A percentile compares a stretch with the other conserved stretches of the same genome.
phyloP scores from a whole-genome alignment of 441 rosid genomes.

The Lagerstroemia fauriei region DNA sequence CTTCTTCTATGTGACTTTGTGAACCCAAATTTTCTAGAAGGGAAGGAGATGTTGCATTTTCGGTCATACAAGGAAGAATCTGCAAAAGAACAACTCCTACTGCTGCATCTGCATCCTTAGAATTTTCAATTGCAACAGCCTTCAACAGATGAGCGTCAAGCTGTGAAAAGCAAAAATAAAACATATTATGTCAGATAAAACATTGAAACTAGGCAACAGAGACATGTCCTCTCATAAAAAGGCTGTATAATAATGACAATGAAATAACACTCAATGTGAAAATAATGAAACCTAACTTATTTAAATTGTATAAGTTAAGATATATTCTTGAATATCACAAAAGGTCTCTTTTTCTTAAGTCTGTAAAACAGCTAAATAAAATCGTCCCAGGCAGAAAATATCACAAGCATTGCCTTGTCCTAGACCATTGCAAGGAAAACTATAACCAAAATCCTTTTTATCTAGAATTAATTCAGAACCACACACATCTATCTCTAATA shows the following conservation, averaged over 20 bases:
- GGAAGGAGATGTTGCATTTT: slow-evolving; percentile 24
- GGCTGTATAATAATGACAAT: not conserved
- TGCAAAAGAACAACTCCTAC: slow-evolving; percentile 72
- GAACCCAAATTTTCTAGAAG: slow-evolving; percentile 25
- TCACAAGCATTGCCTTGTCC: not conserved
- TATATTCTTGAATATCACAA: too few relatives aligned
- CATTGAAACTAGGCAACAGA: too few relatives aligned
- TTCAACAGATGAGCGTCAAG: slow-evolving; percentile 70
- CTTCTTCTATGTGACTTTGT: slow-evolving; percentile 22
- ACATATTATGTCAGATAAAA: not conserved
- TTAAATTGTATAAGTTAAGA: too few relatives aligned
- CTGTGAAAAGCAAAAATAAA: slow-evolving; percentile 34
- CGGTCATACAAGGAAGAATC: slow-evolving; percentile 58
- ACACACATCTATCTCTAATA: not conserved
- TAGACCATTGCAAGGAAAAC: not conserved
- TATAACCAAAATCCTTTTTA: not conserved
- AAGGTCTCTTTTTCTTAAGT: too few relatives aligned
- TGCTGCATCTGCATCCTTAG: slow-evolving; percentile 67
- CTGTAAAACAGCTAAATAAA: too few relatives aligned
- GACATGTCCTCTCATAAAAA: not conserved
- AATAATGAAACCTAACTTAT: too few relatives aligned
- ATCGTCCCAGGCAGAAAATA: too few relatives aligned
- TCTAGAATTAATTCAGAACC: not conserved
- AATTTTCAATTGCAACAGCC: slow-evolving; percentile 86
- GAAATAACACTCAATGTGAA: not conserved